Evolutionary conservation across 768 basidiomycete genomes (phyloP).

Genomic region (Rhodocollybia butyracea): DNA sequence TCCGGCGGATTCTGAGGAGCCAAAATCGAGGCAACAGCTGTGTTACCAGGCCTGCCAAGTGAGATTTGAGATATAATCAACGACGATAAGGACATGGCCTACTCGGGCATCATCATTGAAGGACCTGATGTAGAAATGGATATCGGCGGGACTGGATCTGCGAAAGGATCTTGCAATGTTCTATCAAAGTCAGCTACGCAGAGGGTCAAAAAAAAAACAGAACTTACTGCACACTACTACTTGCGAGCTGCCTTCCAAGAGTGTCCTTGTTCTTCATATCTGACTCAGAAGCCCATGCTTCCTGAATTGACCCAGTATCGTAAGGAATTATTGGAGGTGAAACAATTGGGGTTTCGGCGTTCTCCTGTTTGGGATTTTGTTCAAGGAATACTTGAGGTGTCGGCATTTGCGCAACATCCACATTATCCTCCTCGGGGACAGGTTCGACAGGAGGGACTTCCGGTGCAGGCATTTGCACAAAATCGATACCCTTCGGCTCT

Average conservation of each 20-base stretch:
- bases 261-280: not conserved
- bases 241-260: conserved; percentile 1
- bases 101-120: conserved; percentile 29
- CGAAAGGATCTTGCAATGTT: conserved; percentile 24
- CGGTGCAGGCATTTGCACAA: not conserved
- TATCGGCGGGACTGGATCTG: conserved; percentile 16
- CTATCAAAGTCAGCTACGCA: not conserved
- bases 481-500: not conserved
- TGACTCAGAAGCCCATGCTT: not conserved
- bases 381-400: too few relatives aligned
- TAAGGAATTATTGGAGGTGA: not conserved
- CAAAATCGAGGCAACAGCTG: conserved; percentile 16
- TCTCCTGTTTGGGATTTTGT: not conserved
- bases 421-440: not conserved
- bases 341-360: not conserved
- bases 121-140: conserved; percentile 16
- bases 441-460: not conserved
- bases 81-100: not conserved
- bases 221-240: not conserved
- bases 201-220: not conserved
- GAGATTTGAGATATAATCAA: not conserved
- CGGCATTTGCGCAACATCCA: not conserved
- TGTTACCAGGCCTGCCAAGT: not conserved
- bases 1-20: conserved; percentile 17
- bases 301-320: not conserved